Base-by-base conservation (phyloP, 805 yeast genomes). In the Allodekkera sacchari region DNA sequence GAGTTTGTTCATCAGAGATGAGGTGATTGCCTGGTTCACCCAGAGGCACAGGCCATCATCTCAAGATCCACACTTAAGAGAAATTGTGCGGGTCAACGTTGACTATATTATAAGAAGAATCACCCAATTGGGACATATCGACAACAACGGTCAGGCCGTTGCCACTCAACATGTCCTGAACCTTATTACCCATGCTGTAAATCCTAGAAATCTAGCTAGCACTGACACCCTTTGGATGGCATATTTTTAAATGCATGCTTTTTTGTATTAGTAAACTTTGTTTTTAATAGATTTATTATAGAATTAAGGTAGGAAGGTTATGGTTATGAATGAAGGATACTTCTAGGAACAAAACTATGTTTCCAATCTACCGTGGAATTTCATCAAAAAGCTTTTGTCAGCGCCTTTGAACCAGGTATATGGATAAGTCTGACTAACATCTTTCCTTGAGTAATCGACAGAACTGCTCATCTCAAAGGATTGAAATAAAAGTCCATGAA, bases 151-250 rank as follows among this genome's bases (percentile, higher is more conserved):
- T 3, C 85, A 83, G 38, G 74, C 81, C 2, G 79, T 82, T 22
- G 83, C 94, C 7, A 83, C 95, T 22, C 97, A 89, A 55, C 78
- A 83, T 39, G 83, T 87, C 21, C 68, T 92, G 43, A 96, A 92
- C 47, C 70, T 89, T 50, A 84, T 92, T 32, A 80, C 94, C 5
- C 87, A 84, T 49, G 97, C 98, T 6, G 96, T 88, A 11, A 89
- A 88, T 50, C 96, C 97, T 22, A 74, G 95, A 46, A 84, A 85
- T 47, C 62, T 92, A 45, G 96, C 97, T 11, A 76, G 84, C 33
- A 80, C 94, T 5, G 98, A 92, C 47, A 77, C 87, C 11, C 67
- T 83, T 42, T 92, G 95, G 87, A 84, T 92, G 95, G 92, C 98
- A 1, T 92, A 85, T 61, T 74, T 87, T 45, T 87, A 63, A 41